These are phyloP conservation scores for Anacardium occidentale DNA, from an alignment of 345 rosid genomes.

Conservation along the genomic window DNA sequence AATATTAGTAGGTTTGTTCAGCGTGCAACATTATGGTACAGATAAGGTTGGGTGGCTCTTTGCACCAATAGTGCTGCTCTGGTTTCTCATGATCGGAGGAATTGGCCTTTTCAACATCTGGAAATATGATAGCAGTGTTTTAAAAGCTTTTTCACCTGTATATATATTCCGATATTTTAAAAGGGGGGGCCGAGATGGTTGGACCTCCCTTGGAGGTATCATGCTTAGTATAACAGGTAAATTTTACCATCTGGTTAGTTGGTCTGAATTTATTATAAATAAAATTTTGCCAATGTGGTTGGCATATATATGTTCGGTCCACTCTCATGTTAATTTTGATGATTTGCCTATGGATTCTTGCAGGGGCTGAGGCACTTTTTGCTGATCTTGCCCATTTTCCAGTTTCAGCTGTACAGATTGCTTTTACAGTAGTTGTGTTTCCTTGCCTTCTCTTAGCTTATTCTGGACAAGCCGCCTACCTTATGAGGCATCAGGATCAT, in stretches of 20 bases:
- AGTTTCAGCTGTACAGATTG: constrained; percentile 75
- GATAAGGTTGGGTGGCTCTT: constrained; percentile 95
- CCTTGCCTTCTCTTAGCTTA: constrained; percentile 97
- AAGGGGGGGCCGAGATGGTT: constrained; percentile 62
- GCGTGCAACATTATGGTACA: constrained; percentile 94
- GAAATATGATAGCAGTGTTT: constrained; percentile 63
- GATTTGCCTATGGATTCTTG: background rate
- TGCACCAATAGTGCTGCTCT: constrained; percentile 85
- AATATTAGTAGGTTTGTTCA: constrained; percentile 75
- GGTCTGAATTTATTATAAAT: background rate
- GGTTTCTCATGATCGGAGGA: constrained; percentile 89
- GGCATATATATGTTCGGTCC: too few relatives aligned
- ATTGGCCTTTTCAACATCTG: constrained; percentile 76
- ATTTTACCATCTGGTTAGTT: background rate
- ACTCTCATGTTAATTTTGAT: background rate
- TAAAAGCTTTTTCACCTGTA: constrained; percentile 85
- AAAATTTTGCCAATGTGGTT: background rate
- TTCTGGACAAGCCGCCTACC: constrained; percentile 98
- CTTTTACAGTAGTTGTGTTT: constrained; percentile 82
- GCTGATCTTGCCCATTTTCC: constrained; percentile 96
- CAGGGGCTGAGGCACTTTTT: constrained; percentile 94
- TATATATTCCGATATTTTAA: constrained; percentile 68
- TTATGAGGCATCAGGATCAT: constrained; percentile 53
- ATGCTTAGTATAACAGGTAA: constrained; percentile 95
- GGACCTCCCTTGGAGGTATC: constrained; percentile 91